Evolutionary conservation across 2,329 filamentous ascomycete species (phyloP).

Genomic region (Pyrenophora tritici-repentis): DNA sequence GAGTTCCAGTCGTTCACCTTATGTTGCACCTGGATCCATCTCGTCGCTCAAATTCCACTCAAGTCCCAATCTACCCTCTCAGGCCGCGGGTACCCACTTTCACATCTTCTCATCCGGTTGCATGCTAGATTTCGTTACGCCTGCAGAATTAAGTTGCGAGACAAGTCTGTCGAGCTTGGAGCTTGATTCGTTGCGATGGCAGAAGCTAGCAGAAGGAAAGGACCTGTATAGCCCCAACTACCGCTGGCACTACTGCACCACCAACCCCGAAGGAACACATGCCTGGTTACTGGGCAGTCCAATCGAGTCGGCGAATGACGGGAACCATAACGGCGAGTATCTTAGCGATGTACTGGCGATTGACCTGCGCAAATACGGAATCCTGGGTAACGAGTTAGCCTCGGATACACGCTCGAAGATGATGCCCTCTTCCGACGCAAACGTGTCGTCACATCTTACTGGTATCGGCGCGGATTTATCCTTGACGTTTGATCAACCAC

Average conservation of each 20-base stretch:
- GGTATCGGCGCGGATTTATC: conserved; percentile 85
- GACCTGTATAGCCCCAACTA: conserved; percentile 93
- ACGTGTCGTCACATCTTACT: conserved; percentile 57
- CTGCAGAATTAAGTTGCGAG: conserved; percentile 85
- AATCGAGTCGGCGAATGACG: conserved; percentile 69
- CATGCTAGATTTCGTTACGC: conserved; percentile 91
- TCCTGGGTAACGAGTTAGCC: conserved; percentile 76
- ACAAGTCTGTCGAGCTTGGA: conserved; percentile 91
- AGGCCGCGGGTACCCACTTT: conserved; percentile 91
- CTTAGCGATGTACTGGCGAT: conserved; percentile 93
- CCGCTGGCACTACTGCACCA: conserved; percentile 97
- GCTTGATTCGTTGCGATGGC: conserved; percentile 85
- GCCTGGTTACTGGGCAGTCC: conserved; percentile 96
- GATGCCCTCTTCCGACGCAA: conserved; percentile 58
- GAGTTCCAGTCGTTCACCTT: conserved; percentile 53
- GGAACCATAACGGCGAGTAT: conserved; percentile 81
- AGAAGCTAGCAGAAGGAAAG: conserved; percentile 89
- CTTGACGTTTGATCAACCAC: conserved; percentile 82
- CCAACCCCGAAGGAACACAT: conserved; percentile 93
- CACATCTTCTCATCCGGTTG: conserved; percentile 93
- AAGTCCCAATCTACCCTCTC: conserved; percentile 81
- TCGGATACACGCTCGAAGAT: conserved; percentile 50
- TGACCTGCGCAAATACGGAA: conserved; percentile 87
- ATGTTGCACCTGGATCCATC: conserved; percentile 76
- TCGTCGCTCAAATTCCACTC: conserved; percentile 89